These are phyloP conservation scores for Guyanaporus albipodus DNA, from an alignment of 768 basidiomycete genomes.

Conservation along the genomic window DNA sequence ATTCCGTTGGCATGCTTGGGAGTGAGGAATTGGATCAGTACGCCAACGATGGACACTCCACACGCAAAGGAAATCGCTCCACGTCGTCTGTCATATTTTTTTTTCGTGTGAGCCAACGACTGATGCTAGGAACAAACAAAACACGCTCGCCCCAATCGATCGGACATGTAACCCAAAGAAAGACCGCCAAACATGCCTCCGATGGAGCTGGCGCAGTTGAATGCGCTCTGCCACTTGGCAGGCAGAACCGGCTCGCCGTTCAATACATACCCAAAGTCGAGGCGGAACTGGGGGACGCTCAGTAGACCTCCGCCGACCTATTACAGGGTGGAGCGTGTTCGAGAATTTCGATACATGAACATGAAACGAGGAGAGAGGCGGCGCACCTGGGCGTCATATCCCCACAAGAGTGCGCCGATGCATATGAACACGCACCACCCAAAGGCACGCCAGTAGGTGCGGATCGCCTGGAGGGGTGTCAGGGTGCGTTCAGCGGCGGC, in stretches of 20 bases:
- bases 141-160: conserved; percentile 15
- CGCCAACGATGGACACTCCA: conserved; percentile 18
- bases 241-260: conserved; percentile 11
- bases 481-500: conserved; percentile 22
- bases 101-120: background rate
- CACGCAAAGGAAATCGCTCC: conserved; percentile 22
- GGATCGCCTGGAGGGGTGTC: conserved; percentile 18
- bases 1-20: conserved; percentile 22
- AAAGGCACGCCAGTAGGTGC: conserved; percentile 23
- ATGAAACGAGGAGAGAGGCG: background rate
- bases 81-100: conserved; percentile 18
- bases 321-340: no score
- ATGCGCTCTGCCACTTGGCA: conserved; percentile 29
- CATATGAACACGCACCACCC: conserved; percentile 25
- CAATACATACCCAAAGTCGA: conserved; percentile 21
- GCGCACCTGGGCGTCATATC: conserved; percentile 24
- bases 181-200: conserved; percentile 28
- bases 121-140: background rate
- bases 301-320: conserved; percentile 22
- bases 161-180: conserved; percentile 21
- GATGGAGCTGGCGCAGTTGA: conserved; percentile 22
- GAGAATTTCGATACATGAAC: no score
- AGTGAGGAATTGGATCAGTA: conserved; percentile 22
- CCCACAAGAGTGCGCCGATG: conserved; percentile 24
- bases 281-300: conserved; percentile 22